These are phyloP conservation scores for Cryptococcus depauperatus DNA, from an alignment of 1,284 basidiomycete genomes.

Conservation along the genomic window DNA sequence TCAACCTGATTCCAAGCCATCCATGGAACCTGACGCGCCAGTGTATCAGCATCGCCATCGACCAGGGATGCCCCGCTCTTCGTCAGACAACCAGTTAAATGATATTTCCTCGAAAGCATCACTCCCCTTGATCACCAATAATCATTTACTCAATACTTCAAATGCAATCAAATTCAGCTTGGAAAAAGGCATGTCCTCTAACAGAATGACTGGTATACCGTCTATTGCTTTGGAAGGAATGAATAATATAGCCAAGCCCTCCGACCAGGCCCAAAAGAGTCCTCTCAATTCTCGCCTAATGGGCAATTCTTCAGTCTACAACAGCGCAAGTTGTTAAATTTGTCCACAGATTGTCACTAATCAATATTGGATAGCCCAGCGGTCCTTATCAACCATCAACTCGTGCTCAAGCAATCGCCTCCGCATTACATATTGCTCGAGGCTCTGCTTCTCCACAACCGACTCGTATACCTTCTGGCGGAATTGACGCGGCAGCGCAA, in stretches of 20 bases:
- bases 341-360: too few relatives aligned
- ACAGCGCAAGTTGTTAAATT: too few relatives aligned
- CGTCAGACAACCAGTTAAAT: neutral
- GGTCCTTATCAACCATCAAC: slow-evolving; percentile 6
- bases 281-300: neutral
- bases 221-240: too few relatives aligned
- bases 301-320: neutral
- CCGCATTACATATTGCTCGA: slow-evolving; percentile 8
- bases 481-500: slow-evolving; percentile 23
- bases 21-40: slow-evolving; percentile 6
- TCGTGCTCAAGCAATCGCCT: slow-evolving; percentile 19
- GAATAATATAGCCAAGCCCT: neutral
- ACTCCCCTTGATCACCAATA: too few relatives aligned
- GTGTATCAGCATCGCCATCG: slow-evolving; percentile 38
- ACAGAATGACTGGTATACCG: too few relatives aligned
- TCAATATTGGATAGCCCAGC: too few relatives aligned
- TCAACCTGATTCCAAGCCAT: slow-evolving; percentile 1
- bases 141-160: too few relatives aligned
- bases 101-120: too few relatives aligned
- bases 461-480: slow-evolving; percentile 28
- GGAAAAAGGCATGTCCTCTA: too few relatives aligned
- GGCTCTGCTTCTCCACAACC: slow-evolving; percentile 10
- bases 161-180: too few relatives aligned
- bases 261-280: too few relatives aligned
- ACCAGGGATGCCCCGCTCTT: slow-evolving; percentile 19